phyloP scores from a whole-genome alignment of 805 yeast genomes.

The Teunomyces funiuensis region DNA sequence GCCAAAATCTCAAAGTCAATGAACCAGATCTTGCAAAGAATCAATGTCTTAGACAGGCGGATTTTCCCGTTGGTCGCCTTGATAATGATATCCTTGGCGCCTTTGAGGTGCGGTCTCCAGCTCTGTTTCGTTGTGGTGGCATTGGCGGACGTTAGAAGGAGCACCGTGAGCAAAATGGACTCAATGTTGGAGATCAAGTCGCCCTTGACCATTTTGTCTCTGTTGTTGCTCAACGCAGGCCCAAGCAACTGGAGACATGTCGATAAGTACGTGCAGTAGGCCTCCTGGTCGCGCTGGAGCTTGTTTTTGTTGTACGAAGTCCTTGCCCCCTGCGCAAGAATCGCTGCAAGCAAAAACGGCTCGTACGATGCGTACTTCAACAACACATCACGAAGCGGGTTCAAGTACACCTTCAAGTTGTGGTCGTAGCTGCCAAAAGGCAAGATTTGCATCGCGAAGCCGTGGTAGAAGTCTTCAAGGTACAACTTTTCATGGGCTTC shows the following conservation, averaged over 20 bases:
- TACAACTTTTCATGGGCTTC: slow-evolving; percentile 30
- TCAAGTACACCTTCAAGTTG: slow-evolving; percentile 23
- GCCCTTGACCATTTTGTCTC: slow-evolving; percentile 16
- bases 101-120: slow-evolving; percentile 66
- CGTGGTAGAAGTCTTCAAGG: slow-evolving; percentile 39
- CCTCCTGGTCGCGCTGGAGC: slow-evolving; percentile 56
- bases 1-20: slow-evolving; percentile 56
- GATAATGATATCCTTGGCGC: slow-evolving; percentile 60
- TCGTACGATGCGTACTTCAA: slow-evolving; percentile 58
- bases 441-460: slow-evolving; percentile 36
- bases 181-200: slow-evolving; percentile 52
- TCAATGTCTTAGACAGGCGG: slow-evolving; percentile 38
- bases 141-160: slow-evolving; percentile 63
- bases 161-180: slow-evolving; percentile 62
- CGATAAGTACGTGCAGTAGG: slow-evolving; percentile 62
- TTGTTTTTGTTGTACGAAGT: slow-evolving; percentile 44
- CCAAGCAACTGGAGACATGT: slow-evolving; percentile 60
- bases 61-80: slow-evolving; percentile 44
- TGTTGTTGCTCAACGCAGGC: slow-evolving; percentile 31
- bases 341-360: slow-evolving; percentile 63
- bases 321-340: slow-evolving; percentile 73
- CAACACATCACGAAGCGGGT: slow-evolving; percentile 64
- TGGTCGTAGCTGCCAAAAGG: slow-evolving; percentile 39
- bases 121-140: slow-evolving; percentile 52
- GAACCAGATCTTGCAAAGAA: slow-evolving; percentile 61